Conservation (phyloP, 1,284 basidiomycete species). For the Quambalaria eucalypti region DNA sequence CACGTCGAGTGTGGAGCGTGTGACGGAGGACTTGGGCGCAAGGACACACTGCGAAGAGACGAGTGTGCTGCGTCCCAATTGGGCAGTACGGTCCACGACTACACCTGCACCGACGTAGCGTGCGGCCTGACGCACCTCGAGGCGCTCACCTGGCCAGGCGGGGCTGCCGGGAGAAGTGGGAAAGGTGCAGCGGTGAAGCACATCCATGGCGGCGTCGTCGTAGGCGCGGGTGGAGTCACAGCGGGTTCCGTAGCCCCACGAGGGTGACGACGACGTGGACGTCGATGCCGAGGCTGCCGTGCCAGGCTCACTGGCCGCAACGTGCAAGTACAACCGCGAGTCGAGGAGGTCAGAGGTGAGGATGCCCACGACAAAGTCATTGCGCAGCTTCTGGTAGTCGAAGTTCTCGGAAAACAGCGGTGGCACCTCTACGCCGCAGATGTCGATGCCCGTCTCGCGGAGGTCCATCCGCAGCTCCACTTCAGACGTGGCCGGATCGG, state of each 20-base stretch:
- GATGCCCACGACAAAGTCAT: constrained; percentile 92
- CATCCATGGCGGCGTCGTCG: constrained; percentile 58
- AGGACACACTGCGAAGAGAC: constrained; percentile 21
- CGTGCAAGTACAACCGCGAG: constrained; percentile 84
- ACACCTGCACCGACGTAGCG: constrained; percentile 23
- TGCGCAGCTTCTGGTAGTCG: constrained; percentile 82
- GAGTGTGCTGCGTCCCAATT: constrained; percentile 5
- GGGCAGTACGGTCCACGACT: not conserved
- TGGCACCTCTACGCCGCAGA: constrained; percentile 73
- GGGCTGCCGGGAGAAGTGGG: constrained; percentile 89
- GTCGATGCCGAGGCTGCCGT: constrained; percentile 48
- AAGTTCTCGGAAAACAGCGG: constrained; percentile 98
- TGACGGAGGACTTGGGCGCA: constrained; percentile 58
- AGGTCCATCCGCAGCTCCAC: constrained; percentile 76
- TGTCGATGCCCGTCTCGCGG: constrained; percentile 62
- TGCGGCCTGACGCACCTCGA: not conserved
- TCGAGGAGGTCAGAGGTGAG: constrained; percentile 88
- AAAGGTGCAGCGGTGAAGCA: constrained; percentile 83
- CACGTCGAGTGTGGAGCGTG: constrained; percentile 65
- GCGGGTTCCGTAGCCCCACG: constrained; percentile 39
- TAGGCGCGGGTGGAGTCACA: constrained; percentile 33
- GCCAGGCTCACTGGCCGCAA: constrained; percentile 61
- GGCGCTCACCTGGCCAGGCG: constrained; percentile 3
- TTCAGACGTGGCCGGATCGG: constrained; percentile 49
- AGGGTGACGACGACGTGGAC: too few relatives aligned